A percentile compares a stretch with the other conserved stretches of the same genome.
Evolutionary conservation across 169 alveolate species (phyloP).

Genomic region (Toxoplasma gondii): DNA sequence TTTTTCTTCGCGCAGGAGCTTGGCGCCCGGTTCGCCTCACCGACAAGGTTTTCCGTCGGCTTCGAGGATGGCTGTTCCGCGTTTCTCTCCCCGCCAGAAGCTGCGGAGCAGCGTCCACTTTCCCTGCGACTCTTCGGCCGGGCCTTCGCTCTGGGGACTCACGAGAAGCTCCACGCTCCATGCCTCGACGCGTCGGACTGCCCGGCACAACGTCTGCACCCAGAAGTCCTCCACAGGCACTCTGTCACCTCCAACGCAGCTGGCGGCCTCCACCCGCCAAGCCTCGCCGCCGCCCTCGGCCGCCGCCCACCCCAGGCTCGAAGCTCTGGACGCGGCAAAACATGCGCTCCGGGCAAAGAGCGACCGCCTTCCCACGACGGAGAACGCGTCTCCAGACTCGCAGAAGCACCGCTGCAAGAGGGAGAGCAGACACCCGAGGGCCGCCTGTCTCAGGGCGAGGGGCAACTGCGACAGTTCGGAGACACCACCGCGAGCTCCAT

Average conservation of each 20-base stretch:
- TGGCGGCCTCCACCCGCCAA: neutral
- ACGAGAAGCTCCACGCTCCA: neutral
- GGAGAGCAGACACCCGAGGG: neutral
- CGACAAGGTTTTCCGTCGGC: slow-evolving; percentile 34
- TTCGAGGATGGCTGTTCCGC: neutral
- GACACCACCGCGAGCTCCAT: neutral
- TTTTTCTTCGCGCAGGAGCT: too few relatives aligned
- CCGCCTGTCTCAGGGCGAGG: neutral
- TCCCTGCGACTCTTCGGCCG: neutral
- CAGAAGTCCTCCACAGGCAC: neutral
- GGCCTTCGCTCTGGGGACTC: neutral
- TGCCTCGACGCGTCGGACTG: neutral
- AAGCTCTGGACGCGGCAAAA: too few relatives aligned
- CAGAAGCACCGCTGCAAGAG: slow-evolving; percentile 20
- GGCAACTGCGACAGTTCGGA: neutral
- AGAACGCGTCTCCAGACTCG: neutral
- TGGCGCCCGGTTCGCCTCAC: neutral
- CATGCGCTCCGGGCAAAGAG: too few relatives aligned
- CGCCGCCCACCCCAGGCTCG: too few relatives aligned
- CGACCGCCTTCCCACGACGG: neutral
- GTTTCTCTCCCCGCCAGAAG: neutral
- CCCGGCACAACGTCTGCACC: neutral
- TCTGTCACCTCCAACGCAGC: neutral
- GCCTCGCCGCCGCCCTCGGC: too few relatives aligned
- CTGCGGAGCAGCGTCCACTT: neutral